Evolutionary conservation across 805 yeast genomes (phyloP).

Genomic region (Maudiozyma turicensis): DNA sequence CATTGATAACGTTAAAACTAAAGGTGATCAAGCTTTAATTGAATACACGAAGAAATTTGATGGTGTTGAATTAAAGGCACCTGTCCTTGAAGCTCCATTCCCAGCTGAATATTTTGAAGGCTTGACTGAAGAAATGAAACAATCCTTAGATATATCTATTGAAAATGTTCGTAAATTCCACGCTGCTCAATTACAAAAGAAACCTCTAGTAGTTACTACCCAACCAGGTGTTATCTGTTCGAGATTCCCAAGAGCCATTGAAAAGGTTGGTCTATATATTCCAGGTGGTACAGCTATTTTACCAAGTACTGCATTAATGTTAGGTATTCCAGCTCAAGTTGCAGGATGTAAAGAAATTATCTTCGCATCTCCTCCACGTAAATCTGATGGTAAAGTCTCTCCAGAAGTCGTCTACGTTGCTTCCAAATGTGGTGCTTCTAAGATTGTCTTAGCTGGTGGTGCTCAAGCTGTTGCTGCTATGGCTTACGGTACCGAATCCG

Average conservation of each 20-base stretch:
- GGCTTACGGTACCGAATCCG: constrained; percentile 95
- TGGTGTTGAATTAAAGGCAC: constrained; percentile 59
- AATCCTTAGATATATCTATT: constrained; percentile 83
- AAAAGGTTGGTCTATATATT: constrained; percentile 87
- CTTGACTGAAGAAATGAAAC: constrained; percentile 61
- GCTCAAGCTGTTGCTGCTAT: constrained; percentile 98
- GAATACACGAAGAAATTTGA: constrained; percentile 89
- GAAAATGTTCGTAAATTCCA: constrained; percentile 87
- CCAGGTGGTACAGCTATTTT: constrained; percentile 99
- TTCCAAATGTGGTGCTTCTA: constrained; percentile 83
- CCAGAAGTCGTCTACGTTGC: constrained; percentile 98
- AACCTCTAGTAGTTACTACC: constrained; percentile 76
- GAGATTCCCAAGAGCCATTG: constrained; percentile 90
- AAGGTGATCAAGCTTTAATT: constrained; percentile 82
- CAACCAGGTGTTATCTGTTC: constrained; percentile 90
- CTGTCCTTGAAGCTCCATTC: constrained; percentile 83
- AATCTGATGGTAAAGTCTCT: constrained; percentile 75
- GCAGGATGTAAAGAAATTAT: constrained; percentile 93
- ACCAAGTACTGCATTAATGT: constrained; percentile 96
- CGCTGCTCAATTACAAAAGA: constrained; percentile 75
- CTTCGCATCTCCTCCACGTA: constrained; percentile 91
- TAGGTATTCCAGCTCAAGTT: constrained; percentile 96
- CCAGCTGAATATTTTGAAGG: constrained; percentile 65
- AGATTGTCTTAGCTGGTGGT: constrained; percentile 94
- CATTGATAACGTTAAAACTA: constrained; percentile 59